A percentile compares a stretch with the other conserved stretches of the same genome.
Conservation (phyloP, 805 yeast genomes). For the Kodamaea sagamina region DNA sequence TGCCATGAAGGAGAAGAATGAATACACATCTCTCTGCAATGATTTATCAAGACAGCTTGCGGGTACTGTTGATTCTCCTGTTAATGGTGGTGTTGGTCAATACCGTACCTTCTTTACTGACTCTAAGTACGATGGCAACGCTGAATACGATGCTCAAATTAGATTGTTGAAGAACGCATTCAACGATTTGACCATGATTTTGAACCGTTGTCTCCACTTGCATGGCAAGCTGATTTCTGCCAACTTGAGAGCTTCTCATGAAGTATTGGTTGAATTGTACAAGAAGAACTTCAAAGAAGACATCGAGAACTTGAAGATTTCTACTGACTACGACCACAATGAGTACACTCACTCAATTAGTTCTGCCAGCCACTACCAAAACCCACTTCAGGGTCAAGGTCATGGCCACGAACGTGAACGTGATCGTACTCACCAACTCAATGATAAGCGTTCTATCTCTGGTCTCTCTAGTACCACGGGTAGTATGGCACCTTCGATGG, state of each 20-base stretch:
- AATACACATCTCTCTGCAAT: constrained; percentile 50
- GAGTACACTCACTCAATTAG: constrained; percentile 27
- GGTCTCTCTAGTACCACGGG: constrained; percentile 15
- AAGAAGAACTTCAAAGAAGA: constrained; percentile 69
- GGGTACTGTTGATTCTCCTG: constrained; percentile 91
- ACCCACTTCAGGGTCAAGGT: constrained; percentile 8
- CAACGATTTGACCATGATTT: constrained; percentile 64
- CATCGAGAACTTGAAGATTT: constrained; percentile 45
- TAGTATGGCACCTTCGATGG: constrained; percentile 16
- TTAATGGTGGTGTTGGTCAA: constrained; percentile 88
- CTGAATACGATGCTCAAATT: constrained; percentile 31
- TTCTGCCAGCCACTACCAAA: constrained; percentile 6
- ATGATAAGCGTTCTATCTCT: constrained; percentile 25
- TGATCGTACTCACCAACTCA: constrained; percentile 8
- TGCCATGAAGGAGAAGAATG: constrained; percentile 53
- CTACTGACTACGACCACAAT: constrained; percentile 33
- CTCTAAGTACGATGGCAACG: constrained; percentile 34
- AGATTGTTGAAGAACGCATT: constrained; percentile 53
- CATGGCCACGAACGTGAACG: constrained; percentile 4
- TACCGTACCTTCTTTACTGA: constrained; percentile 67
- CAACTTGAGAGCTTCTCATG: constrained; percentile 62
- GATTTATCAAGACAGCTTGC: constrained; percentile 70
- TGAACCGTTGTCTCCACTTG: constrained; percentile 64
- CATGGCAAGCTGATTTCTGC: constrained; percentile 67
- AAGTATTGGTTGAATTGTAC: constrained; percentile 63